phyloP scores from a whole-genome alignment of 306 rosid species.

The Crotalaria pallida region DNA sequence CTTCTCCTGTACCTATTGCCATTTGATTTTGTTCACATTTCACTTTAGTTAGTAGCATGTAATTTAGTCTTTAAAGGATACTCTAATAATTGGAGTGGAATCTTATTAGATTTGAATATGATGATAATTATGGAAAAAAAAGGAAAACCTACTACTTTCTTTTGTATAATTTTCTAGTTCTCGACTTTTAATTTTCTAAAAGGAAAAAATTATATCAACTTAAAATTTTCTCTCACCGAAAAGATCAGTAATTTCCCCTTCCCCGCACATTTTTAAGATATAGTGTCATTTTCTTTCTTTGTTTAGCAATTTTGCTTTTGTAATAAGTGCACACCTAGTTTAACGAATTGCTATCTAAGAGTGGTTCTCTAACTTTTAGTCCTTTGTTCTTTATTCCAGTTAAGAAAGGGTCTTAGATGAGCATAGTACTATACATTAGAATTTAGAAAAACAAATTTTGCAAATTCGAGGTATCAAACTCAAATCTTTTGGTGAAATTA shows the following conservation, averaged over 20 bases:
- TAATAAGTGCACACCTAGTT: not conserved
- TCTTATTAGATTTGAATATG: not conserved
- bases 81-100: not conserved
- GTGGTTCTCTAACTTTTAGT: conserved; percentile 15
- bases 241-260: not conserved
- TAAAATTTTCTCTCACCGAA: not conserved
- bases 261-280: not conserved
- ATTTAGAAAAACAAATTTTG: not conserved
- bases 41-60: not conserved
- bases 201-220: not conserved
- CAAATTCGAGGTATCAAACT: conserved; percentile 2
- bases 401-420: not conserved
- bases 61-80: not conserved
- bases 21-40: not conserved
- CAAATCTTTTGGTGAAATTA: not conserved
- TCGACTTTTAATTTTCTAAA: not conserved
- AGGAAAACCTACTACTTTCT: not conserved
- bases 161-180: not conserved
- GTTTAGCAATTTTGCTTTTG: not conserved
- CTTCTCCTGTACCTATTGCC: not conserved
- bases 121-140: not conserved
- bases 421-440: no score
- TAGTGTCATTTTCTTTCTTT: not conserved
- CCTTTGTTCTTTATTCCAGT: not conserved
- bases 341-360: not conserved